Evolutionary conservation across 1,284 basidiomycete species (phyloP).

Genomic region (Cerioporus squamosus): DNA sequence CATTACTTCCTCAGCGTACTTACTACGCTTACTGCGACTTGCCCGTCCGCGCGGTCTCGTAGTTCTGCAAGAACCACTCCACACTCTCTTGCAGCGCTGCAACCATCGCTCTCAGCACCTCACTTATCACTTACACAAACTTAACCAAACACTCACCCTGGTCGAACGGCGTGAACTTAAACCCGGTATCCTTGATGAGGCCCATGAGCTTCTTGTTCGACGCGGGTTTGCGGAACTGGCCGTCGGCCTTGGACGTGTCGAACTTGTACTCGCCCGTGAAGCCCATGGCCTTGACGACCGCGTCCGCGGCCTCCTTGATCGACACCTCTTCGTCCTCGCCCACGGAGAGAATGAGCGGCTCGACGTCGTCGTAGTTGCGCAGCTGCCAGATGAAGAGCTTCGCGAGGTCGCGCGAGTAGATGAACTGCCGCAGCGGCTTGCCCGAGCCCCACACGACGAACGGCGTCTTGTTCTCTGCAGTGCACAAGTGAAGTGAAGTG

Average conservation of each 20-base stretch:
- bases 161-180: constrained; percentile 87
- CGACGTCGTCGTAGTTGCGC: constrained; percentile 85
- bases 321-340: constrained; percentile 90
- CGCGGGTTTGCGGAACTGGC: constrained; percentile 94
- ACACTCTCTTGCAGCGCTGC: constrained; percentile 33
- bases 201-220: constrained; percentile 82
- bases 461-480: constrained; percentile 76
- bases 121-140: background rate
- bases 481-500: background rate
- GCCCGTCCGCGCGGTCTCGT: constrained; percentile 30
- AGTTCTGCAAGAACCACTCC: constrained; percentile 33
- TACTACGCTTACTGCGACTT: constrained; percentile 20
- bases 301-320: constrained; percentile 84
- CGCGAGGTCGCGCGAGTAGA: constrained; percentile 91
- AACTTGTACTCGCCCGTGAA: constrained; percentile 78
- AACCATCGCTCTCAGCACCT: background rate
- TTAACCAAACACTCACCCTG: constrained; percentile 50
- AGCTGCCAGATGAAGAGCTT: constrained; percentile 93
- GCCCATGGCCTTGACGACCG: constrained; percentile 79
- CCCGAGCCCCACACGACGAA: constrained; percentile 87
- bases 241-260: constrained; percentile 74
- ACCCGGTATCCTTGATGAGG: constrained; percentile 61
- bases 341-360: constrained; percentile 86
- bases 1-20: background rate
- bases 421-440: constrained; percentile 90